A percentile compares a stretch with the other conserved stretches of the same genome.
These are phyloP conservation scores for Alloteropsis semialata DNA, from an alignment of 176 grass and related monocot genomes.

Conservation along the genomic window DNA sequence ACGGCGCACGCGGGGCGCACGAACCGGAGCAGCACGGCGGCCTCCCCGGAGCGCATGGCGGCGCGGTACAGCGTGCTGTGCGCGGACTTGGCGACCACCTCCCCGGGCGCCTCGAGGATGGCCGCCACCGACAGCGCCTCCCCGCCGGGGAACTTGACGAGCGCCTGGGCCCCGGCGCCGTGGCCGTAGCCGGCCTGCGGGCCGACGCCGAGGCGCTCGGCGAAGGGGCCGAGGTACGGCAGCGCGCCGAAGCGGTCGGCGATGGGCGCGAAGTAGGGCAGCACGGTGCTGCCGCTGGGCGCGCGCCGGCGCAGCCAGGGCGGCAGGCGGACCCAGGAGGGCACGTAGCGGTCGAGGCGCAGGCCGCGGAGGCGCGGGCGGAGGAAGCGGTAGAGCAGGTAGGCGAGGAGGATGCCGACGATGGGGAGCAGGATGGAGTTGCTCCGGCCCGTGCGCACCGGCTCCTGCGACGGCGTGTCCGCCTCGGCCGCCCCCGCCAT, in stretches of 20 bases:
- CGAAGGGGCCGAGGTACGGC: constrained; percentile 42
- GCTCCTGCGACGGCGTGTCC: constrained; percentile 12
- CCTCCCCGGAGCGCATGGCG: constrained; percentile 40
- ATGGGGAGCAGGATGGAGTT: constrained; percentile 60
- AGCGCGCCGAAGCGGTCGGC: constrained; percentile 59
- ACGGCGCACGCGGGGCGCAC: constrained; percentile 72
- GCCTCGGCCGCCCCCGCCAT: constrained; percentile 13
- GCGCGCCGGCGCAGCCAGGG: constrained; percentile 45
- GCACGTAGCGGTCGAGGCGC: constrained; percentile 34
- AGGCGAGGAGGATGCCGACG: constrained; percentile 47
- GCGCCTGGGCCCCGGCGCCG: constrained; percentile 26
- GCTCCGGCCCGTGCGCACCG: constrained; percentile 39
- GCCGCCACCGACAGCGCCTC: constrained; percentile 69
- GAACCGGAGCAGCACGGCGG: constrained; percentile 79
- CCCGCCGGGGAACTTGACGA: constrained; percentile 78
- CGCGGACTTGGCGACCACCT: constrained; percentile 90
- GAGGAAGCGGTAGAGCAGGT: constrained; percentile 55
- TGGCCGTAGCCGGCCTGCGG: background rate
- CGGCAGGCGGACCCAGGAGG: constrained; percentile 3
- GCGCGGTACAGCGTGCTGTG: constrained; percentile 94
- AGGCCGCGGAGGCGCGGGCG: constrained; percentile 51
- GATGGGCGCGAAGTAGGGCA: constrained; percentile 55
- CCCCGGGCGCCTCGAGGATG: constrained; percentile 86
- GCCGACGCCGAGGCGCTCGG: constrained; percentile 40
- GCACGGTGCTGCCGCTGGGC: constrained; percentile 17